phyloP scores from a whole-genome alignment of 208 protist genomes.

The Trypanosoma platydactyli region DNA sequence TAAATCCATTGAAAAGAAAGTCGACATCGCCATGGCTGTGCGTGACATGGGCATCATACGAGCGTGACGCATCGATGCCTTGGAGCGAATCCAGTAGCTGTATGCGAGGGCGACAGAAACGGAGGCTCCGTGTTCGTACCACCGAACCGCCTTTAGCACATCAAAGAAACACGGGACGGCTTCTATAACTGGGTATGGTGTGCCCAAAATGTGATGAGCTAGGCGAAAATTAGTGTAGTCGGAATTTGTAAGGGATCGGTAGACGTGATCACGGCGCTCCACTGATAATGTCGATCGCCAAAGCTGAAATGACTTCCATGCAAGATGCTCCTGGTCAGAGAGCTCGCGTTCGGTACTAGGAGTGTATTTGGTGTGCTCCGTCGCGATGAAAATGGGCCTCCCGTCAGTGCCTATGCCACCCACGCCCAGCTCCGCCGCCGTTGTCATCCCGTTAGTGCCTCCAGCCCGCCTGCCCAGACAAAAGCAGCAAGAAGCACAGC shows the following conservation, averaged over 20 bases:
- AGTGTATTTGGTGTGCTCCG: conserved; percentile 69
- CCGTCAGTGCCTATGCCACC: conserved; percentile 53
- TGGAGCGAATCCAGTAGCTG: conserved; percentile 70
- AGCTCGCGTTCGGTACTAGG: conserved; percentile 67
- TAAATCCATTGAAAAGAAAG: conserved; percentile 63
- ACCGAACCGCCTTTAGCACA: conserved; percentile 51
- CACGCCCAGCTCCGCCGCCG: conserved; percentile 45
- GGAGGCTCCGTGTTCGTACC: conserved; percentile 77
- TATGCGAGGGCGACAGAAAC: conserved; percentile 41
- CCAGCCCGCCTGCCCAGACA: neutral
- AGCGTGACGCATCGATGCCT: conserved; percentile 55
- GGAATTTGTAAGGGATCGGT: conserved; percentile 64
- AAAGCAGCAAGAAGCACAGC: neutral
- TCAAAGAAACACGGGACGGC: conserved; percentile 47
- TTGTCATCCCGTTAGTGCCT: conserved; percentile 16
- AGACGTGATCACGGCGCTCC: conserved; percentile 80
- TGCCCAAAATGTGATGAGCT: conserved; percentile 76
- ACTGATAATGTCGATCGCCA: conserved; percentile 77
- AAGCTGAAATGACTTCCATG: conserved; percentile 89
- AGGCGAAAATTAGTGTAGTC: conserved; percentile 88
- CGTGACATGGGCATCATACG: conserved; percentile 43
- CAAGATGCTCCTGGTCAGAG: conserved; percentile 83
- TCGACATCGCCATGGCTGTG: conserved; percentile 37
- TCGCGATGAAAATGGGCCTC: conserved; percentile 80
- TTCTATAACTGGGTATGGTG: conserved; percentile 81